Conservation (phyloP, 2,329 filamentous ascomycete species). For the Macrophomina pseudophaseolina region DNA sequence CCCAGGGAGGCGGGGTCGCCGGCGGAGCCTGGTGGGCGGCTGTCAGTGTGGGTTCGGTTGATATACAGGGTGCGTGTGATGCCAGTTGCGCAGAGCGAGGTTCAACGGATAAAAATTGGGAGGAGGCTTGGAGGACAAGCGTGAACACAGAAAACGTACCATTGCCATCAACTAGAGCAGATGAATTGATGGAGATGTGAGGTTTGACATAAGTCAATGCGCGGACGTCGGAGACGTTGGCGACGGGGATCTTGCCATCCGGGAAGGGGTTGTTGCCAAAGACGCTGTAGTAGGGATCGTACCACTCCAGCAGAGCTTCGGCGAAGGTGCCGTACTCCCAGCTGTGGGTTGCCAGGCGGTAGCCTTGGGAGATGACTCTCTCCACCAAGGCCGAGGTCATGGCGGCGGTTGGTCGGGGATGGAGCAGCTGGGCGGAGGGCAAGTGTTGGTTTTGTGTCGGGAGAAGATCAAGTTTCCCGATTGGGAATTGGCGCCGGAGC, state of each 20-base stretch:
- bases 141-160: conserved; percentile 30
- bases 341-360: conserved; percentile 42
- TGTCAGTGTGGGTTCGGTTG: not conserved
- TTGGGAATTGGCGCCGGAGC: not conserved
- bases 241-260: conserved; percentile 33
- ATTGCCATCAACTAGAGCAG: conserved; percentile 42
- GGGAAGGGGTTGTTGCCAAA: conserved; percentile 46
- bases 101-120: not conserved
- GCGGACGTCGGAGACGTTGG: conserved; percentile 33
- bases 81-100: not conserved
- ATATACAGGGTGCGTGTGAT: not conserved
- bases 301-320: conserved; percentile 49
- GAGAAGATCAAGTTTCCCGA: not conserved
- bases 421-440: too few species aligned
- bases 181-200: conserved; percentile 38
- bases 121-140: not conserved
- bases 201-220: conserved; percentile 43
- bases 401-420: not conserved
- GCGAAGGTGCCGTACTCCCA: conserved; percentile 51
- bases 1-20: conserved; percentile 54
- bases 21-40: conserved; percentile 35
- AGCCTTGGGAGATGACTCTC: conserved; percentile 36
- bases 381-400: conserved; percentile 27
- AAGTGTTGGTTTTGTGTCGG: not conserved
- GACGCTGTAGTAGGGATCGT: conserved; percentile 43